Conservation (phyloP, 139 green algal species). For the Helicosporidium sp. region DNA sequence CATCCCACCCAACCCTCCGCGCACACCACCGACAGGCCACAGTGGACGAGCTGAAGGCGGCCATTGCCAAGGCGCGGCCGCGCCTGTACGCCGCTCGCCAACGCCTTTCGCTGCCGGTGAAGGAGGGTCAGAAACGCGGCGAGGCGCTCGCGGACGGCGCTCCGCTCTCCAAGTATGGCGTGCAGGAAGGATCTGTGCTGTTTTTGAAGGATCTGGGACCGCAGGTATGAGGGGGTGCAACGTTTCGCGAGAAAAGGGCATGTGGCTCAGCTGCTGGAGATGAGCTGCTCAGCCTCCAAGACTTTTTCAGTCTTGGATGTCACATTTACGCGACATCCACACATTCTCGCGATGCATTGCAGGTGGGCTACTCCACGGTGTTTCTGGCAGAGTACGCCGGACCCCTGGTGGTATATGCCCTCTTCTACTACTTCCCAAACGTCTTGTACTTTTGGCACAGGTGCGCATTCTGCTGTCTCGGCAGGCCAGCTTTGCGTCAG, state of each 20-base stretch:
- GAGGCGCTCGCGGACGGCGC: constrained; percentile 34
- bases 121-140: constrained; percentile 35
- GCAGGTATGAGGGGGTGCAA: constrained; percentile 29
- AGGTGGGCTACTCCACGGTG: constrained; percentile 82
- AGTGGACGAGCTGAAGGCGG: constrained; percentile 56
- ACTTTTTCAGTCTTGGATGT: background rate
- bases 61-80: constrained; percentile 31
- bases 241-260: background rate
- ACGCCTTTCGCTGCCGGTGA: constrained; percentile 46
- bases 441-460: constrained; percentile 38
- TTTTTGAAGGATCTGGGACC: constrained; percentile 87
- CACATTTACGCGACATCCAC: no score
- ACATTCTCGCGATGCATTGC: constrained; percentile 1
- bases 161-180: constrained; percentile 40
- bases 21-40: no score
- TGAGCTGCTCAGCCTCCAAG: no score
- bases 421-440: constrained; percentile 72
- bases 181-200: constrained; percentile 33
- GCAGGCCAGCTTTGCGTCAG: no score
- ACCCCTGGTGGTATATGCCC: constrained; percentile 72
- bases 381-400: constrained; percentile 98
- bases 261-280: no score
- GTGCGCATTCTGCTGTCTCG: constrained; percentile 27
- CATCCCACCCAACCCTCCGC: no score
- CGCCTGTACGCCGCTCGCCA: constrained; percentile 48